These are phyloP conservation scores for Xylariaceae sp. DNA, from an alignment of 2,329 filamentous ascomycete genomes.

Conservation along the genomic window DNA sequence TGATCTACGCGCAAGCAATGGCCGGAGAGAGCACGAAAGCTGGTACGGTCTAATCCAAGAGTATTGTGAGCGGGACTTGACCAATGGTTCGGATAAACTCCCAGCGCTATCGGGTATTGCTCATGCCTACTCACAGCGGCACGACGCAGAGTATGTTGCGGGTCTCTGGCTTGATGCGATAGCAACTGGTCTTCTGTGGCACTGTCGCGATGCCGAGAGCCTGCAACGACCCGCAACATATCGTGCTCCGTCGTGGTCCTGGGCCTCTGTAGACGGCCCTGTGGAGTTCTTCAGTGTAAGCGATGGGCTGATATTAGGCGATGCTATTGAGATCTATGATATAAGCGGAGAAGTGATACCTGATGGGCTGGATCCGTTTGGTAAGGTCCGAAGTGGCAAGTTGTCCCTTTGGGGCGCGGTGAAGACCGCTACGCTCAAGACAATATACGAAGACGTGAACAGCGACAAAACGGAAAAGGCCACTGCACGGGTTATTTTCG, in stretches of 20 bases:
- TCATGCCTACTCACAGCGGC: neutral
- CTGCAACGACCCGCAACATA: neutral
- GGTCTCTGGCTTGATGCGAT: neutral
- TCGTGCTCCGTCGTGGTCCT: neutral
- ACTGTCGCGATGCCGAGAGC: neutral
- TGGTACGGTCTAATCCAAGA: neutral
- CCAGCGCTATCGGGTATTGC: neutral
- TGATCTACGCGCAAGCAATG: neutral
- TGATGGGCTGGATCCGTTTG: too few relatives aligned
- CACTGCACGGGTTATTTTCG: too few relatives aligned
- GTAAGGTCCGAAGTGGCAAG: too few relatives aligned
- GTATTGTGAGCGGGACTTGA: neutral
- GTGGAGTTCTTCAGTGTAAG: neutral
- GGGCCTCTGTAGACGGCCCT: neutral
- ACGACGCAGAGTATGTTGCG: neutral
- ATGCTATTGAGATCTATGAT: too few relatives aligned
- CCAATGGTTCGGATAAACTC: neutral
- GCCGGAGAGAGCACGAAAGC: neutral
- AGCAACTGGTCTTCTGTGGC: neutral
- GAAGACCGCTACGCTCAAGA: too few relatives aligned
- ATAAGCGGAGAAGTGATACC: too few relatives aligned
- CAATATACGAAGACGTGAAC: too few relatives aligned
- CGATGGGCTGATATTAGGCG: neutral
- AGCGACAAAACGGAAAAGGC: too few relatives aligned
- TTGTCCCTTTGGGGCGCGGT: too few relatives aligned